Base-by-base conservation (phyloP, 1,284 basidiomycete genomes). In the Apiotrichum domesticum region DNA sequence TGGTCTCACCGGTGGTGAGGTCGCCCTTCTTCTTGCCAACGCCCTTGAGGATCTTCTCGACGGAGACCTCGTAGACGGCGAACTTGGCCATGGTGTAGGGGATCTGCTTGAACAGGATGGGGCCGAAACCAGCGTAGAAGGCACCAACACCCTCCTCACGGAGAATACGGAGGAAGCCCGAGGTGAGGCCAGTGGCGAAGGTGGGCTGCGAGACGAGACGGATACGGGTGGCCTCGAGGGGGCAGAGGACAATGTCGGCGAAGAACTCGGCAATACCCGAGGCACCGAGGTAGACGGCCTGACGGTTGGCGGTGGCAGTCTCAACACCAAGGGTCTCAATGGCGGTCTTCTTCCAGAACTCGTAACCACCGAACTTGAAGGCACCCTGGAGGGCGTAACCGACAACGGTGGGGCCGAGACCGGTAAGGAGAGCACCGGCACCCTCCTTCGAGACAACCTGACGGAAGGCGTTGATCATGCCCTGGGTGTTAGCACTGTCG, bases 371-470 rank as follows among this genome's bases (percentile, higher is more conserved):
- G 77, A 90, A 96, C 80, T 97, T 97, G 85, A 93, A 89, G 81
- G 92, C 85, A 72, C 93, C 95, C 80, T 98, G 95, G 66, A 95
- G 83, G 21, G 92, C 88, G 82, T 97, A 97, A 59, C 94, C 94
- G 77, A 95, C 81, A 67, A 91, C 81, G 54, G 91, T 94, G 52
- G 90, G 90, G 48, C 90, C 90, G 73, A 97, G 82, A 70, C 94
- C 95, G 74, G 95, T 97, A 81, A 93, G 87, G 74, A 98, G 85
- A 74, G 91, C 95, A 52, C 78, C 83, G 63, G 83, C 78, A 70
- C 90, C 90, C 78, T 94, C 89, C 76, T 88, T 87, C 57, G 85
- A 84, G 59, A 91, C 68, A 73, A 97, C 85, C 59, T 84, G 83
- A 59, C 83, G 82, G 64, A 95, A 82, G 68, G 85, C 85, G 52